Conservation (phyloP, 495 filamentous ascomycete genomes). For the Filosporella fistucella region DNA sequence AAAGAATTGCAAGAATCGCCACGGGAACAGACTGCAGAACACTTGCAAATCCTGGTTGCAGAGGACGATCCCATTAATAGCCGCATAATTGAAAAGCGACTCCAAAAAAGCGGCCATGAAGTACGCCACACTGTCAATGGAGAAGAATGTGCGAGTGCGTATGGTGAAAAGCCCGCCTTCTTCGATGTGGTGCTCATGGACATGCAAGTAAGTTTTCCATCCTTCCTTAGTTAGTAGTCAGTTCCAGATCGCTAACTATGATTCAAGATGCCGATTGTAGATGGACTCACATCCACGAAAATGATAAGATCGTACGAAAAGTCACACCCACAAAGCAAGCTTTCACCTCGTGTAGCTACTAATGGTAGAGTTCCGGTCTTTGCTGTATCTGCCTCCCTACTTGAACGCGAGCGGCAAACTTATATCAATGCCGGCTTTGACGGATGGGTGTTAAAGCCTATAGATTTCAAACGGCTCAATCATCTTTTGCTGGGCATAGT, state of each 20-base stretch:
- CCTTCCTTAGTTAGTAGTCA: not conserved
- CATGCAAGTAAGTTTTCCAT: constrained; percentile 53
- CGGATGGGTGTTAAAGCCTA: constrained; percentile 79
- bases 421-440: constrained; percentile 87
- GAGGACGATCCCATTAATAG: constrained; percentile 94
- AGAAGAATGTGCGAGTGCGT: constrained; percentile 74
- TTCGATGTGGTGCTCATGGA: constrained; percentile 96
- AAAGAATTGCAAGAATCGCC: constrained; percentile 5
- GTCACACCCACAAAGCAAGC: constrained; percentile 27
- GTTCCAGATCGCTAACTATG: constrained; percentile 34
- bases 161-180: constrained; percentile 47
- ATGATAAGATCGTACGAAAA: constrained; percentile 74
- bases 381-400: constrained; percentile 81
- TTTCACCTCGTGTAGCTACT: constrained; percentile 41
- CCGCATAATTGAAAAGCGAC: constrained; percentile 77
- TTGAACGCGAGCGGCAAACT: constrained; percentile 61
- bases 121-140: constrained; percentile 77
- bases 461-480: constrained; percentile 66
- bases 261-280: constrained; percentile 92
- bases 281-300: constrained; percentile 77
- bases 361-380: constrained; percentile 73
- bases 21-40: constrained; percentile 23
- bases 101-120: constrained; percentile 74
- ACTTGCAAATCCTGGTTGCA: constrained; percentile 70
- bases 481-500: constrained; percentile 56